Evolutionary conservation across 352 stramenopile genomes (phyloP).

Genomic region (Pythium periplocum): DNA sequence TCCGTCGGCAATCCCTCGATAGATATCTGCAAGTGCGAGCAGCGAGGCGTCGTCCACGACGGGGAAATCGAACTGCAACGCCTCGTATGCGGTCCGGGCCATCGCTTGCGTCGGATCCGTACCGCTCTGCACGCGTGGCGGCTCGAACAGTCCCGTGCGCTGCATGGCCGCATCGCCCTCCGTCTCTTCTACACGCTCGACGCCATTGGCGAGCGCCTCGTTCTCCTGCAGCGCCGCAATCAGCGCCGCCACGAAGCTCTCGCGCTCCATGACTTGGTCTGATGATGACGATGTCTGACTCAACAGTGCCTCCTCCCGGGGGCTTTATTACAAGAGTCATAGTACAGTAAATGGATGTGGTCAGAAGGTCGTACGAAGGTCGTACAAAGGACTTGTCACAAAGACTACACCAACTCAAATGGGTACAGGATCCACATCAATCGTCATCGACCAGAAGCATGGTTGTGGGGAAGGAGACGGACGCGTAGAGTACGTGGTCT

Average conservation of each 20-base stretch:
- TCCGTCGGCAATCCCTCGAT: slow-evolving; percentile 23
- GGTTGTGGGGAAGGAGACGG: too few relatives aligned
- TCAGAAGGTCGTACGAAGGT: too few relatives aligned
- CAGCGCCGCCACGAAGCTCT: slow-evolving; percentile 49
- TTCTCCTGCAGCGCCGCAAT: slow-evolving; percentile 54
- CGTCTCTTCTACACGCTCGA: slow-evolving; percentile 4
- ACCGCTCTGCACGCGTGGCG: not conserved
- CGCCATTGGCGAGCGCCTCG: slow-evolving; percentile 11
- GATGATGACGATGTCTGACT: too few relatives aligned
- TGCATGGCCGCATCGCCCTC: slow-evolving; percentile 13
- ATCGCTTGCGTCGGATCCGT: slow-evolving; percentile 2
- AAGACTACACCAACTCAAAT: too few relatives aligned
- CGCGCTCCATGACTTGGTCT: slow-evolving; percentile 14
- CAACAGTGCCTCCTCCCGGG: too few relatives aligned
- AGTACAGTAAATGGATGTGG: too few relatives aligned
- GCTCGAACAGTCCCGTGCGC: slow-evolving; percentile 19
- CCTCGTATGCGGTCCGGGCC: slow-evolving; percentile 29
- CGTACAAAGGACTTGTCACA: too few relatives aligned
- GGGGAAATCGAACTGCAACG: slow-evolving; percentile 59
- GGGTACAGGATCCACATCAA: too few relatives aligned
- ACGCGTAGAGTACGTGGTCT: too few relatives aligned
- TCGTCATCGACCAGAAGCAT: too few relatives aligned
- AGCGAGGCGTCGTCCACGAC: slow-evolving; percentile 29
- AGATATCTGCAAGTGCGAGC: slow-evolving; percentile 35
- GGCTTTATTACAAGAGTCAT: too few relatives aligned